Conservation (phyloP, 2,329 filamentous ascomycete species). For the Aspergillus floridensis region DNA sequence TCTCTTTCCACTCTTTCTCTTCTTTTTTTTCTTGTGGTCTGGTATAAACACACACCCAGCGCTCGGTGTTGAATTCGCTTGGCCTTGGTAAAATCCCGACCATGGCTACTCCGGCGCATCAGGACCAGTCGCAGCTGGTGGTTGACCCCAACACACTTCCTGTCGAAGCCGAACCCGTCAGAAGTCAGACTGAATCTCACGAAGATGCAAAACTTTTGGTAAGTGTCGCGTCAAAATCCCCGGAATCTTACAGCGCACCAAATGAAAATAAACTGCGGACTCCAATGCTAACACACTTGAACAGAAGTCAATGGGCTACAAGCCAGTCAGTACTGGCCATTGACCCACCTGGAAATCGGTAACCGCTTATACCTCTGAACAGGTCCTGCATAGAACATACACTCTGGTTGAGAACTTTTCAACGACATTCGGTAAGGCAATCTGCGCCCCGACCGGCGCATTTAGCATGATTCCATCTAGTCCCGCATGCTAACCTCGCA, state of each 20-base stretch:
- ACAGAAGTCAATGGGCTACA: constrained; percentile 54
- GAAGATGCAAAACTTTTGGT: constrained; percentile 41
- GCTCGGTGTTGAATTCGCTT: neutral
- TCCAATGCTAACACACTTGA: constrained; percentile 20
- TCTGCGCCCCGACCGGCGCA: constrained; percentile 34
- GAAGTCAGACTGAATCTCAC: constrained; percentile 26
- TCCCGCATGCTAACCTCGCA: constrained; percentile 6
- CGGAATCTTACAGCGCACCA: neutral
- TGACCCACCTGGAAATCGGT: neutral
- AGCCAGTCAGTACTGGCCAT: constrained; percentile 45
- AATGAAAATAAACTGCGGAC: neutral
- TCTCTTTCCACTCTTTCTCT: constrained; percentile 4
- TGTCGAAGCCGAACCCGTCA: constrained; percentile 25
- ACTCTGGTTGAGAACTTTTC: constrained; percentile 59
- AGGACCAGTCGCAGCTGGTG: constrained; percentile 21
- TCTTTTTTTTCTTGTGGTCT: neutral
- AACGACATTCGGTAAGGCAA: constrained; percentile 54
- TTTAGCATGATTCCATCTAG: constrained; percentile 11
- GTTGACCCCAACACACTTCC: constrained; percentile 23
- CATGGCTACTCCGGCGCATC: constrained; percentile 17
- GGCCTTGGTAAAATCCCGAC: constrained; percentile 4
- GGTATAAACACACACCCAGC: neutral
- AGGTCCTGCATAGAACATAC: constrained; percentile 59
- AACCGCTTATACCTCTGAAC: constrained; percentile 15
- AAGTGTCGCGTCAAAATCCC: constrained; percentile 11